Evolutionary conservation across 2,329 filamentous ascomycete species (phyloP).

Genomic region (Thielaviopsis musarum): DNA sequence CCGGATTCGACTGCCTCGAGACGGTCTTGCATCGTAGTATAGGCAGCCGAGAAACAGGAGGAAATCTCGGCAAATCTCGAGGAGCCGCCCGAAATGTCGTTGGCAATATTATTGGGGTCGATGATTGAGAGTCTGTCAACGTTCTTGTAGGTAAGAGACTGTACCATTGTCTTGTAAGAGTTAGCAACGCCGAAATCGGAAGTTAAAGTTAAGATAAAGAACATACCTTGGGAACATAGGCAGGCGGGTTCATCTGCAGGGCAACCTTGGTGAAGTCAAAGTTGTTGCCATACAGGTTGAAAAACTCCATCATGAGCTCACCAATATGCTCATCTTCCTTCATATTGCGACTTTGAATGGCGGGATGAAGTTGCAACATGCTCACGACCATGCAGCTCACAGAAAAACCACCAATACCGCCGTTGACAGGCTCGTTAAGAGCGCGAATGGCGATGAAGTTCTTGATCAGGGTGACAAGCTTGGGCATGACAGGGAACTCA

Average conservation of each 20-base stretch:
- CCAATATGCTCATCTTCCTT: slow-evolving; percentile 53
- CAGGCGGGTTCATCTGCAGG: slow-evolving; percentile 59
- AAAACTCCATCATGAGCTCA: slow-evolving; percentile 68
- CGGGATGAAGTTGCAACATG: slow-evolving; percentile 66
- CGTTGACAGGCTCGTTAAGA: slow-evolving; percentile 79
- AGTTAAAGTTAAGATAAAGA: background rate
- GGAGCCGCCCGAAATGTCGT: slow-evolving; percentile 84
- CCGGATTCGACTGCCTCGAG: slow-evolving; percentile 21
- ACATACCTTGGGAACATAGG: slow-evolving; percentile 59
- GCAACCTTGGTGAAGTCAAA: slow-evolving; percentile 56
- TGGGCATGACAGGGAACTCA: slow-evolving; percentile 68
- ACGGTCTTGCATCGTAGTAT: slow-evolving; percentile 35
- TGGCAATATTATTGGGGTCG: slow-evolving; percentile 69
- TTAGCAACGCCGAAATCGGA: background rate
- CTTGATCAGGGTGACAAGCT: slow-evolving; percentile 76
- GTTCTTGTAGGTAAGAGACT: slow-evolving; percentile 38
- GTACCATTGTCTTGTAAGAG: slow-evolving; percentile 26
- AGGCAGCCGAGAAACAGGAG: slow-evolving; percentile 50
- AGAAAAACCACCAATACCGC: slow-evolving; percentile 84
- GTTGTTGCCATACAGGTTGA: slow-evolving; percentile 72
- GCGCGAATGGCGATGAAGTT: slow-evolving; percentile 81
- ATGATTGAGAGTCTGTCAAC: slow-evolving; percentile 64
- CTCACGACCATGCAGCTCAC: slow-evolving; percentile 88
- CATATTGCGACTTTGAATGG: slow-evolving; percentile 44
- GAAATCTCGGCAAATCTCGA: slow-evolving; percentile 51